These are phyloP conservation scores for Viridothelium virens DNA, from an alignment of 495 filamentous ascomycete genomes.

Conservation along the genomic window DNA sequence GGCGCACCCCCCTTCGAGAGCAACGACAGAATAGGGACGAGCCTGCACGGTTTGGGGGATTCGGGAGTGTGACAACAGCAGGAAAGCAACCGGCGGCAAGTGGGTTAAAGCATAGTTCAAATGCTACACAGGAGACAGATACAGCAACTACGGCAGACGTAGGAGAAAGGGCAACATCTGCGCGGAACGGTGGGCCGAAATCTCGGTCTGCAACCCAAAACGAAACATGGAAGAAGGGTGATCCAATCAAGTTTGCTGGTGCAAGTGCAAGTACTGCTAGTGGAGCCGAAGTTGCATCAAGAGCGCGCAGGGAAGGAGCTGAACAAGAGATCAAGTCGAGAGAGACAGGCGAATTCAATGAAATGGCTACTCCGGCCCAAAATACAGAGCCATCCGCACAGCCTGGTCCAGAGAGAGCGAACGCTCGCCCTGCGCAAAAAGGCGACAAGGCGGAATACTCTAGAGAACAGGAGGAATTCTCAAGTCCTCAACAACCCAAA, in stretches of 20 bases:
- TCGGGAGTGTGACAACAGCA: not conserved
- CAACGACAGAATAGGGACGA: not conserved
- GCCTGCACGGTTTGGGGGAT: not conserved
- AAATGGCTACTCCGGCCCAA: not conserved
- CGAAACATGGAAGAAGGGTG: slow-evolving; percentile 26
- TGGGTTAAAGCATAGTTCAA: not conserved
- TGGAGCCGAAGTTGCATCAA: slow-evolving; percentile 5
- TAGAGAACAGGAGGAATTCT: slow-evolving; percentile 13
- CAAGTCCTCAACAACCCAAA: slow-evolving; percentile 17
- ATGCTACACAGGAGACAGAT: not conserved
- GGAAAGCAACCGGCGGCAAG: not conserved
- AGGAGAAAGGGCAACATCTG: not conserved
- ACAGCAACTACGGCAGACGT: not conserved
- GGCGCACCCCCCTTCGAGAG: not conserved
- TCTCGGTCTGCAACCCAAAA: slow-evolving; percentile 14
- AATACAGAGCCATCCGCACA: slow-evolving; percentile 7
- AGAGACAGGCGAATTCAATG: slow-evolving; percentile 11
- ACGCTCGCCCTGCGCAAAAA: not conserved
- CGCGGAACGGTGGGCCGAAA: not conserved
- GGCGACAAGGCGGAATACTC: not conserved
- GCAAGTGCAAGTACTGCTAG: slow-evolving; percentile 8
- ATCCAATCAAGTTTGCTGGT: slow-evolving; percentile 21
- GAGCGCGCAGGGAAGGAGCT: not conserved
- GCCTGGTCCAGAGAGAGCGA: slow-evolving; percentile 7
- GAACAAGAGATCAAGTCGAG: not conserved